A percentile compares a stretch with the other conserved stretches of the same genome.
phyloP scores from a whole-genome alignment of 2,329 filamentous ascomycete genomes.

The Exutisphaerella laricina region DNA sequence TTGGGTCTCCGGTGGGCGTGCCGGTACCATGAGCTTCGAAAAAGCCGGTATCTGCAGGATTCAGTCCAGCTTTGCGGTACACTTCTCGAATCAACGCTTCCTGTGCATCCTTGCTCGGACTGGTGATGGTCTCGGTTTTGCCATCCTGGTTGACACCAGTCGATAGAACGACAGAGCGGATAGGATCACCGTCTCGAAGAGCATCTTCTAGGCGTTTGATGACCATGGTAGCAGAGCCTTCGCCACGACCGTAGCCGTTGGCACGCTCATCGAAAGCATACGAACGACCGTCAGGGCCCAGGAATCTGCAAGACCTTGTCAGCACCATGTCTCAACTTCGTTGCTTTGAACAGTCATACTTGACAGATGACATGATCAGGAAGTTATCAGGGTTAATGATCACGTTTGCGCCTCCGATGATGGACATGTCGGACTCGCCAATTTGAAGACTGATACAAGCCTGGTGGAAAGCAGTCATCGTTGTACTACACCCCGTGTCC shows the following conservation, averaged over 20 bases:
- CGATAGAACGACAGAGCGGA: slow-evolving; percentile 34
- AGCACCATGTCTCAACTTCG: no score
- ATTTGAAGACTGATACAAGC: slow-evolving; percentile 26
- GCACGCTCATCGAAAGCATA: slow-evolving; percentile 35
- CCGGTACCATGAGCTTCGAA: slow-evolving; percentile 17
- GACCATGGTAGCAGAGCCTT: slow-evolving; percentile 42
- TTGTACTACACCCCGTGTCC: slow-evolving; percentile 44
- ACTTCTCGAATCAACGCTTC: slow-evolving; percentile 11
- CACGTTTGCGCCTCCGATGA: slow-evolving; percentile 21
- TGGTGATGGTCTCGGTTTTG: slow-evolving; percentile 13
- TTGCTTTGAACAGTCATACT: no score
- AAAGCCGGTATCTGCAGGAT: slow-evolving; percentile 11
- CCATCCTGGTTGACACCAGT: slow-evolving; percentile 27
- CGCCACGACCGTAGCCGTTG: slow-evolving; percentile 50
- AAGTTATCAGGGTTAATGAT: slow-evolving; percentile 13
- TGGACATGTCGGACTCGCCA: slow-evolving; percentile 16
- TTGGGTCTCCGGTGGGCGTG: slow-evolving; percentile 5
- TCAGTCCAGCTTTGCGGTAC: slow-evolving; percentile 12
- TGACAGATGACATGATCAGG: background rate
- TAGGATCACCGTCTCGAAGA: slow-evolving; percentile 14
- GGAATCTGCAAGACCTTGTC: no score
- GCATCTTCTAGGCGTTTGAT: slow-evolving; percentile 14
- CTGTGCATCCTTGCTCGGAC: slow-evolving; percentile 17
- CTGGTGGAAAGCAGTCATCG: slow-evolving; percentile 32
- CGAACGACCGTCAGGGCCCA: slow-evolving; percentile 30